Base-by-base conservation (phyloP, 2,329 filamentous ascomycete genomes). In the Thielaviopsis musarum region DNA sequence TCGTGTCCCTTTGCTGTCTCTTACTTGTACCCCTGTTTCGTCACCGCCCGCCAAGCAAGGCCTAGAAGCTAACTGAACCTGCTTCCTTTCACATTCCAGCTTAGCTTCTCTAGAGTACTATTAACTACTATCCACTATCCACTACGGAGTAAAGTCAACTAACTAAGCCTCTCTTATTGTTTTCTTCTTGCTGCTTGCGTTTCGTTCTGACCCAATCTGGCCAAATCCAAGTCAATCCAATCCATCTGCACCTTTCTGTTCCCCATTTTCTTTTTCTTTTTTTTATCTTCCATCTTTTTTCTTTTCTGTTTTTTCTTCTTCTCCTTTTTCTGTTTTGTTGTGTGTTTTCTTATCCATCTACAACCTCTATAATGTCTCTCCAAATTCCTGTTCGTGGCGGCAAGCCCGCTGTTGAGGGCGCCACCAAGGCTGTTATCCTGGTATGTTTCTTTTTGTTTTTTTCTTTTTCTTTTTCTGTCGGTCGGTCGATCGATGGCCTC, bases 361-460 rank as follows among this genome's bases (percentile, higher is more conserved):
- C 19, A 34, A 17, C 45, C 22, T n/a, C 7, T 41, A 60, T 52
- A 24, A 59, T 61, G 52, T 60, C 59, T 45, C 52, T 57, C 58
- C 78, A 82, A 65, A 74, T 83, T 66, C 78, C 79, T 65, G 69
- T 75, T 69, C 74, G 75, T 59, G 70, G 71, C 62, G 73, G 73
- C 67, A 77, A 75, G 66, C 67, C 74, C 65, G 26, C 52, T n/a
- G 49, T 67, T 63, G 77, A 77, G 69, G 74, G 76, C 65, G 66
- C 72, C 64, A 79, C 91, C 70, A 97, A 96, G 76, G 91, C 91
- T 65, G 85, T 96, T 66, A 95, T 97, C 73, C 77, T 97, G 77
- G 91, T 95, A 79, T 64, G 66, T 60, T 62, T 63, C 64, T 61
- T 15, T 19, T 48, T 51, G 49, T 60, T 26, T 26, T 52, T 45